Percentiles rank a stretch among this genome's conserved stretches.
These are phyloP conservation scores for Sphaerulina vaccinii DNA, from an alignment of 2,329 filamentous ascomycete genomes.

Conservation along the genomic window DNA sequence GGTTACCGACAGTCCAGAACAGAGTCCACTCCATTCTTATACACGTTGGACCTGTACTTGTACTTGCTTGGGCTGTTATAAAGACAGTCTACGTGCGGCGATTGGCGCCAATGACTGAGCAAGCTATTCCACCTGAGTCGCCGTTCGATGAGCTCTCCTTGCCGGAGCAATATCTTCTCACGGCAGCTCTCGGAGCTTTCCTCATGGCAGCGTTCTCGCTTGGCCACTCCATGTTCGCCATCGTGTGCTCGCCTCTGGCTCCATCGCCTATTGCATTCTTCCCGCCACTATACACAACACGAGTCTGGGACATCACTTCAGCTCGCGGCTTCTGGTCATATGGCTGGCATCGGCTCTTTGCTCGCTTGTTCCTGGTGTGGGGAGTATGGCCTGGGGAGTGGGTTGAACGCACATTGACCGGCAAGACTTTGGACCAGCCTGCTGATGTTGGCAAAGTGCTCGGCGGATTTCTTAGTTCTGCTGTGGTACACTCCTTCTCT, in stretches of 20 bases:
- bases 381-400: slow-evolving; percentile 49
- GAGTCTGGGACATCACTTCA: slow-evolving; percentile 43
- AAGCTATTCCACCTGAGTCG: slow-evolving; percentile 9
- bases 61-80: slow-evolving; percentile 39
- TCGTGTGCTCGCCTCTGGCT: slow-evolving; percentile 41
- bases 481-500: slow-evolving; percentile 44
- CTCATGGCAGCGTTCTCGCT: slow-evolving; percentile 47
- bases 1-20: slow-evolving; percentile 43
- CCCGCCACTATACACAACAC: slow-evolving; percentile 45
- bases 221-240: slow-evolving; percentile 44
- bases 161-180: slow-evolving; percentile 39
- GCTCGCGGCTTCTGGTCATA: slow-evolving; percentile 47
- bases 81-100: slow-evolving; percentile 36
- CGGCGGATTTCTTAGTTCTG: slow-evolving; percentile 44
- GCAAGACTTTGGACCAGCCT: slow-evolving; percentile 37
- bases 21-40: slow-evolving; percentile 43
- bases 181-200: slow-evolving; percentile 44
- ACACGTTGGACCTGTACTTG: slow-evolving; percentile 41
- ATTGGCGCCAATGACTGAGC: slow-evolving; percentile 24
- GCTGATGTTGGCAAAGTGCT: slow-evolving; percentile 47
- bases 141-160: slow-evolving; percentile 41
- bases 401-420: slow-evolving; percentile 41
- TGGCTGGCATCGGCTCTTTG: slow-evolving; percentile 48
- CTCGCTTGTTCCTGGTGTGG: slow-evolving; percentile 46
- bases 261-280: slow-evolving; percentile 46